These are phyloP conservation scores for Exophiala calicioides DNA, from an alignment of 2,329 filamentous ascomycete genomes.

Conservation along the genomic window DNA sequence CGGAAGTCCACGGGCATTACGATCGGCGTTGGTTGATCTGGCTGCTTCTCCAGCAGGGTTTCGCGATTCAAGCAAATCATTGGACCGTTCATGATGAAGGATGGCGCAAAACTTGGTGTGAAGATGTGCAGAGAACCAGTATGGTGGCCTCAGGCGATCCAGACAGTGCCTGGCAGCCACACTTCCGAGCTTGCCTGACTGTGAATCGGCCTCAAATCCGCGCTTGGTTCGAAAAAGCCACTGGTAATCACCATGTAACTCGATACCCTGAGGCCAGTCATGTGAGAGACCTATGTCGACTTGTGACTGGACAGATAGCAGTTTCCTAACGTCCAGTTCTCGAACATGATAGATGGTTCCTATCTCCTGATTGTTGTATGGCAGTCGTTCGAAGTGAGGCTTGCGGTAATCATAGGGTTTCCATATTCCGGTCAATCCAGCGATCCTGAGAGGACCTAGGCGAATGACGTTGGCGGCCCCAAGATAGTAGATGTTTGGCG, in stretches of 20 bases:
- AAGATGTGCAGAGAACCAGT: conserved; percentile 94
- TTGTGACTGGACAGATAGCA: conserved; percentile 80
- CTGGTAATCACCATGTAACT: conserved; percentile 70
- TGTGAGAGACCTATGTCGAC: conserved; percentile 91
- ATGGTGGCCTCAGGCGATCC: conserved; percentile 74
- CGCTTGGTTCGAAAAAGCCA: conserved; percentile 72
- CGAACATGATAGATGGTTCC: conserved; percentile 86
- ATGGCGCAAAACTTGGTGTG: conserved; percentile 81
- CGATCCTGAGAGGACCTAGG: conserved; percentile 81
- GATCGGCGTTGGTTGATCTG: background rate
- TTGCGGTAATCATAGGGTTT: conserved; percentile 86
- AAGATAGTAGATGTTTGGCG: conserved; percentile 95
- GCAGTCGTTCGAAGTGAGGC: conserved; percentile 79
- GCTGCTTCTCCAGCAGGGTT: background rate
- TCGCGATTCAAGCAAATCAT: no score
- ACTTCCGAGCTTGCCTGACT: conserved; percentile 74
- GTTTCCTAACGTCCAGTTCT: conserved; percentile 86
- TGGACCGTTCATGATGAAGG: conserved; percentile 49
- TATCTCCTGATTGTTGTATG: conserved; percentile 75
- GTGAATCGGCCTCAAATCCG: conserved; percentile 73
- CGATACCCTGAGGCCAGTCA: conserved; percentile 88
- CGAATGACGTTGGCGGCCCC: conserved; percentile 87
- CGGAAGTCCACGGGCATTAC: conserved; percentile 12
- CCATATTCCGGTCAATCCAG: conserved; percentile 91
- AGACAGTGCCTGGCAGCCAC: conserved; percentile 77